phyloP scores from a whole-genome alignment of 495 filamentous ascomycete genomes.

The Aspergillus panamensis region DNA sequence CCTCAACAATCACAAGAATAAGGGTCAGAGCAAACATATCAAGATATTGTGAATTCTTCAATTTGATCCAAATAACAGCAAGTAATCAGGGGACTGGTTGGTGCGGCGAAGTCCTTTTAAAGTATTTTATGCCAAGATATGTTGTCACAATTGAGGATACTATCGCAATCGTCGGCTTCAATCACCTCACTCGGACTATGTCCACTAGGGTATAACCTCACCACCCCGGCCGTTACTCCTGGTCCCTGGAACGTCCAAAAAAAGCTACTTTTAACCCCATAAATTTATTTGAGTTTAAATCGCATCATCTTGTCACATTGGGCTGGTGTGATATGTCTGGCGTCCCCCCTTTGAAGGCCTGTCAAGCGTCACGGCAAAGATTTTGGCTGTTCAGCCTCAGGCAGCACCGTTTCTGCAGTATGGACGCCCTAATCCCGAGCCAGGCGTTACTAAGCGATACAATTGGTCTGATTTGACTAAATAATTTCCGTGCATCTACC shows the following conservation, averaged over 20 bases:
- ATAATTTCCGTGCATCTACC: background rate
- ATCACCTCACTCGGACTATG: slow-evolving; percentile 39
- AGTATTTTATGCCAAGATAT: slow-evolving; percentile 32
- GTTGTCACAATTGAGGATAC: slow-evolving; percentile 14
- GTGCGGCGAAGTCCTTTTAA: slow-evolving; percentile 18
- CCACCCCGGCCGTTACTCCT: background rate
- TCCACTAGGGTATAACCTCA: slow-evolving; percentile 15
- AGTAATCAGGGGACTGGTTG: background rate
- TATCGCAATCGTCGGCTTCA: slow-evolving; percentile 35
- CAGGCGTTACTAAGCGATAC: background rate
- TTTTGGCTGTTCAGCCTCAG: slow-evolving; percentile 30
- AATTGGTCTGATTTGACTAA: slow-evolving; percentile 1
- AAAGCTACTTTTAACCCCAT: slow-evolving; percentile 19
- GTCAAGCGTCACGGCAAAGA: slow-evolving; percentile 25
- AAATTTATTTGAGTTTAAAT: slow-evolving; percentile 27
- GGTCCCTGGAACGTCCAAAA: slow-evolving; percentile 10
- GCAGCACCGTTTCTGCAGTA: slow-evolving; percentile 1
- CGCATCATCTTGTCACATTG: slow-evolving; percentile 12
- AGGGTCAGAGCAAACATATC: background rate
- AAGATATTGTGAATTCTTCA: background rate
- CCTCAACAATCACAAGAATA: background rate
- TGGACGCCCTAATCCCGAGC: background rate
- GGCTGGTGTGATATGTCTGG: slow-evolving; percentile 15
- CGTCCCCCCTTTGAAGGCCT: slow-evolving; percentile 14
- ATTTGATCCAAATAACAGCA: background rate